These are phyloP conservation scores for Brasilioporus rufonigricans DNA, from an alignment of 768 basidiomycete species.

Conservation along the genomic window DNA sequence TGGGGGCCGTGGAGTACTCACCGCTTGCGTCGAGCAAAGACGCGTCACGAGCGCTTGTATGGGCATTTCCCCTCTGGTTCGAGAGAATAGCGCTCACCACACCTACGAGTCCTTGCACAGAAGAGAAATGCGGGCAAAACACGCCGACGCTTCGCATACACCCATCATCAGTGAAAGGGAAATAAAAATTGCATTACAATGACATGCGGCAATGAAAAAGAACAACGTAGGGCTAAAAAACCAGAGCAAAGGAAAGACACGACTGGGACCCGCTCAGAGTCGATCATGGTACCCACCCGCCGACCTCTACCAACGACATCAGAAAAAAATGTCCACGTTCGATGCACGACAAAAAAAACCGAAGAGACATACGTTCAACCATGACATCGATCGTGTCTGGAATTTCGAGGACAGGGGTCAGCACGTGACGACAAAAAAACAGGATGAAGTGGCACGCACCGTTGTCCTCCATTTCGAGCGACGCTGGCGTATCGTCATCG, in stretches of 20 bases:
- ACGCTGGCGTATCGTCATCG: slow-evolving; percentile 83
- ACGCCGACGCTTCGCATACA: neutral
- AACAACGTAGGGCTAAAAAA: neutral
- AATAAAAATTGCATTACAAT: slow-evolving; percentile 4
- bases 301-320: slow-evolving; percentile 11
- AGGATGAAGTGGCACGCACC: slow-evolving; percentile 44
- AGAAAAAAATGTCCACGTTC: neutral
- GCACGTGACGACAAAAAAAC: neutral
- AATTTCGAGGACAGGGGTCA: slow-evolving; percentile 5
- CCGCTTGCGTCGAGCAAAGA: neutral
- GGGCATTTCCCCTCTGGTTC: neutral
- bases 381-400: slow-evolving; percentile 93
- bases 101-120: neutral
- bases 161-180: neutral
- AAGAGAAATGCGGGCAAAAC: neutral
- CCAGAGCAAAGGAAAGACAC: neutral
- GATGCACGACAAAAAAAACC: neutral
- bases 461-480: slow-evolving; percentile 87
- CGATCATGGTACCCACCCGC: slow-evolving; percentile 17
- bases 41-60: neutral
- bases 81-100: neutral
- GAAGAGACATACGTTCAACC: slow-evolving; percentile 77
- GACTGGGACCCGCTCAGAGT: neutral
- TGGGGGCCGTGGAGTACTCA: too few relatives aligned
- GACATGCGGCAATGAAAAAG: neutral